Evolutionary conservation across 306 rosid genomes (phyloP).

Genomic region (Vigna angularis): DNA sequence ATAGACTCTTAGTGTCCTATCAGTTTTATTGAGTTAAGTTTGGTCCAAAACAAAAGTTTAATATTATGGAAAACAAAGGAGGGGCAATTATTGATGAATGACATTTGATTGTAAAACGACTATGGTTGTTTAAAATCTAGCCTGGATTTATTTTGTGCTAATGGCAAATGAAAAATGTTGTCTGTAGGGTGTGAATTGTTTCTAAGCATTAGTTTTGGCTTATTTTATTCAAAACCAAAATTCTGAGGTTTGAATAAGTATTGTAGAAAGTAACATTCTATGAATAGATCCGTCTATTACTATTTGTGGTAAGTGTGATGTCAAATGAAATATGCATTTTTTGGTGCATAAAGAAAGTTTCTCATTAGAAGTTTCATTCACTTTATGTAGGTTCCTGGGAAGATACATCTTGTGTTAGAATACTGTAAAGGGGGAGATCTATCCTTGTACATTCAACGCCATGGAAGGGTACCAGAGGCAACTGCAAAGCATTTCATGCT

Average conservation of each 20-base stretch:
- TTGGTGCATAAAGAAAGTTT: conserved; percentile 28
- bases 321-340: conserved; percentile 37
- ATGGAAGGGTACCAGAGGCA: conserved; percentile 85
- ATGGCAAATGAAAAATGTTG: conserved; percentile 24
- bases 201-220: conserved; percentile 17
- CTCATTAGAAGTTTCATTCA: conserved; percentile 31
- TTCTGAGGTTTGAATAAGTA: conserved; percentile 24
- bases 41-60: too few species aligned
- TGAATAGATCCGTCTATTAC: conserved; percentile 31
- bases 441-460: conserved; percentile 80
- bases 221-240: conserved; percentile 29
- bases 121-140: not conserved
- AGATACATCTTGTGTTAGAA: conserved; percentile 94
- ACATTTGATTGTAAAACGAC: conserved; percentile 8
- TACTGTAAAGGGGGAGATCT: conserved; percentile 99
- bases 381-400: conserved; percentile 84
- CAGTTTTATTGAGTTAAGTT: too few species aligned
- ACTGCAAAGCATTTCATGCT: conserved; percentile 91
- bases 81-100: not conserved
- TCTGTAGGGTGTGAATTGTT: conserved; percentile 16
- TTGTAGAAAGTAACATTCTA: conserved; percentile 22
- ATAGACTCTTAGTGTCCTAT: too few species aligned
- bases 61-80: not conserved
- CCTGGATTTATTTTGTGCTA: conserved; percentile 30
- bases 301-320: not conserved